Percentiles rank a stretch among this genome's conserved stretches.
Conservation (phyloP, 2,329 filamentous ascomycete species). For the Cercospora zeina region DNA sequence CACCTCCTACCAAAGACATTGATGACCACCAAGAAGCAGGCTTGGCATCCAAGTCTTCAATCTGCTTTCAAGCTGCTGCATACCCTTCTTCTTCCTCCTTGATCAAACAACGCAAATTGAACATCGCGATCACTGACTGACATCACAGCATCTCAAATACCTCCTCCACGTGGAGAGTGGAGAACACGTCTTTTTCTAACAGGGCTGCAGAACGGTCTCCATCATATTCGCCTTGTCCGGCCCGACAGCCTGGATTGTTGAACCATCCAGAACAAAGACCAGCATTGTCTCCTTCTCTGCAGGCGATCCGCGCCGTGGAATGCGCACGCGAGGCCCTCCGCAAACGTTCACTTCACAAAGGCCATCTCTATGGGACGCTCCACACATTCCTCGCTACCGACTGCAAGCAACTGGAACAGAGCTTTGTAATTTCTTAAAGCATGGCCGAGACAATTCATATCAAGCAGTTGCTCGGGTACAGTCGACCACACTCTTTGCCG, state of each 20-base stretch:
- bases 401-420: conserved; percentile 26
- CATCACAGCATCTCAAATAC: not conserved
- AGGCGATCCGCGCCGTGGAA: conserved; percentile 15
- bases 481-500: conserved; percentile 25
- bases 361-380: conserved; percentile 21
- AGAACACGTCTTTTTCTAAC: not conserved
- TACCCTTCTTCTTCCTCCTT: not conserved
- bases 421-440: conserved; percentile 21
- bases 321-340: conserved; percentile 25
- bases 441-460: conserved; percentile 18
- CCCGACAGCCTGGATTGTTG: not conserved
- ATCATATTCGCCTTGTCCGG: not conserved
- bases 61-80: not conserved
- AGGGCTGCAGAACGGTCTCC: not conserved
- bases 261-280: conserved; percentile 11
- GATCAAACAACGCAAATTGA: not conserved
- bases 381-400: conserved; percentile 35
- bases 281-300: conserved; percentile 12
- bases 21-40: not conserved
- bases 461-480: conserved; percentile 14
- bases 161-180: not conserved
- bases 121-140: not conserved
- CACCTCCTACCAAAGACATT: not conserved
- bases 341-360: conserved; percentile 32
- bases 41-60: not conserved